Evolutionary conservation across 1,139 yeast species (phyloP).

Genomic region (Geotrichum reessii): DNA sequence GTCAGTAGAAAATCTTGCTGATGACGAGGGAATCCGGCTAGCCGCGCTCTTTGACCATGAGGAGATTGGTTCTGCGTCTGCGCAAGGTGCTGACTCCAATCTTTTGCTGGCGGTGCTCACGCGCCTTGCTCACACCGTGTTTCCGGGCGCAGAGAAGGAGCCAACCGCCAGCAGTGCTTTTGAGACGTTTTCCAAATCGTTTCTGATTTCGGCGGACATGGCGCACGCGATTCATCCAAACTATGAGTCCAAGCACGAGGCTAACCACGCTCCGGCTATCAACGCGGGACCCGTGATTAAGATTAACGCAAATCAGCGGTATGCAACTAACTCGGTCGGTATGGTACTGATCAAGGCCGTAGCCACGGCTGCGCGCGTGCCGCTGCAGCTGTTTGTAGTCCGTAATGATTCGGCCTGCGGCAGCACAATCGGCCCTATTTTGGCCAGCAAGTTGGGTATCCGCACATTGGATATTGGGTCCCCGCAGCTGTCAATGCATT

Average conservation of each 20-base stretch:
- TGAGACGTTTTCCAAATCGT: slow-evolving; percentile 73
- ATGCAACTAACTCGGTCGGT: slow-evolving; percentile 91
- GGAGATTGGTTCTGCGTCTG: slow-evolving; percentile 86
- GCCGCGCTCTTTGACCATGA: slow-evolving; percentile 86
- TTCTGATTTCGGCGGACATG: slow-evolving; percentile 88
- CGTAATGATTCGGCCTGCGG: slow-evolving; percentile 94
- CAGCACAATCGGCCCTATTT: slow-evolving; percentile 91
- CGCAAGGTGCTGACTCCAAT: slow-evolving; percentile 95
- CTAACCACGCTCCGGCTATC: slow-evolving; percentile 68
- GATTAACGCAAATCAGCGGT: slow-evolving; percentile 90
- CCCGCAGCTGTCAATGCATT: slow-evolving; percentile 93
- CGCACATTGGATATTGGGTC: slow-evolving; percentile 89
- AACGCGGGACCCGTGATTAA: slow-evolving; percentile 92
- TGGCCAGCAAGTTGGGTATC: slow-evolving; percentile 82
- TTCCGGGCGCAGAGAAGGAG: slow-evolving; percentile 32
- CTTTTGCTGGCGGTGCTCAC: slow-evolving; percentile 73
- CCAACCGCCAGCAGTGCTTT: slow-evolving; percentile 38
- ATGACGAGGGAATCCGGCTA: slow-evolving; percentile 56
- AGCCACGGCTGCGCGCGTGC: slow-evolving; percentile 58
- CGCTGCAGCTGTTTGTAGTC: slow-evolving; percentile 65
- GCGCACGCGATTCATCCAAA: slow-evolving; percentile 98
- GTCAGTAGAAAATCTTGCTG: slow-evolving; percentile 41
- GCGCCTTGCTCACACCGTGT: slow-evolving; percentile 51
- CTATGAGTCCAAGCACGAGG: slow-evolving; percentile 69
- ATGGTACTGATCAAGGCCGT: slow-evolving; percentile 67